Conservation (phyloP, 768 basidiomycete genomes). For the Ramaria rubella region DNA sequence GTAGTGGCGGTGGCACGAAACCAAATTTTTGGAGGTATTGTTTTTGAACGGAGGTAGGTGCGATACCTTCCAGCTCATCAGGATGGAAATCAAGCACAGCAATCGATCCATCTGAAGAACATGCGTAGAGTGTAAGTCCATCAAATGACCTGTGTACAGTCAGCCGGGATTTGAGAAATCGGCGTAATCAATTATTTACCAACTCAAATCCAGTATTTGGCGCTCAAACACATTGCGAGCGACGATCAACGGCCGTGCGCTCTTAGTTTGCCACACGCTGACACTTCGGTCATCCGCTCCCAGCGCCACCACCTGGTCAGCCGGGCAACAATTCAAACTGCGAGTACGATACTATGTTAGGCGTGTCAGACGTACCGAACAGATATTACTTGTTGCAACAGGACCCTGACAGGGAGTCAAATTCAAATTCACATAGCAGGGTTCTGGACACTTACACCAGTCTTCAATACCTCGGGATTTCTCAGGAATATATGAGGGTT, state of each 20-base stretch:
- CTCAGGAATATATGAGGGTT: slow-evolving; percentile 93
- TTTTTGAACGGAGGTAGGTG: slow-evolving; percentile 63
- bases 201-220: slow-evolving; percentile 92
- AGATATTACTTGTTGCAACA: slow-evolving; percentile 75
- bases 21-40: slow-evolving; percentile 80
- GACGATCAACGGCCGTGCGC: slow-evolving; percentile 84
- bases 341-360: neutral
- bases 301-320: slow-evolving; percentile 75
- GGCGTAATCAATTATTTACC: slow-evolving; percentile 45
- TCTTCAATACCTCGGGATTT: slow-evolving; percentile 40
- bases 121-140: slow-evolving; percentile 87
- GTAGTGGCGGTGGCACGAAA: slow-evolving; percentile 51
- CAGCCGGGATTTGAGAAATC: neutral
- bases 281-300: slow-evolving; percentile 92
- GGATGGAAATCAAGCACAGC: slow-evolving; percentile 80
- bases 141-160: slow-evolving; percentile 70
- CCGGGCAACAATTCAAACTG: too few species aligned
- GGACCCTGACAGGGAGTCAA: slow-evolving; percentile 25
- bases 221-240: slow-evolving; percentile 91
- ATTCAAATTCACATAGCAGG: too few species aligned
- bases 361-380: slow-evolving; percentile 42
- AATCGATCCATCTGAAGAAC: slow-evolving; percentile 93
- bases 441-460: neutral
- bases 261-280: slow-evolving; percentile 95
- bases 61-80: slow-evolving; percentile 76